Evolutionary conservation across 371 early-diverging fungal genomes (phyloP), one percentile per base, ranked within the genome.

Genomic region (Blakeslea trispora): DNA sequence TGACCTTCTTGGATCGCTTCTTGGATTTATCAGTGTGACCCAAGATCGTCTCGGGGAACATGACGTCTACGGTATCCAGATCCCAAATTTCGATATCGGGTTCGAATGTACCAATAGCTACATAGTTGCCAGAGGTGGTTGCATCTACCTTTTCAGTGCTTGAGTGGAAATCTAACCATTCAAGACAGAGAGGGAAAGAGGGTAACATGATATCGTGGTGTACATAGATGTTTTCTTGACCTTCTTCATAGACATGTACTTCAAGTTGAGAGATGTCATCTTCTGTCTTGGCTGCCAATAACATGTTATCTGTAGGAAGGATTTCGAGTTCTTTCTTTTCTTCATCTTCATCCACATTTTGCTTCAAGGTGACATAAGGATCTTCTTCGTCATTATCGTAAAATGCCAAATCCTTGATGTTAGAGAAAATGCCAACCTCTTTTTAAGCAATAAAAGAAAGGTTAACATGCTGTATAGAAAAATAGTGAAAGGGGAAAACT

Each of bases 191-290:
- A 28, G 99, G 98, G 75, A 96, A 95, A 19, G 95, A 83, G 10
- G 98, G 96, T n/a, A 99, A 74, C 92, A 98, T 90, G 57, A 97
- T 90, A 61, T 99, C 99, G 77, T 97, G 97, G 69, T 98, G 98
- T 6, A 95, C 92, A 69, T 95, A 98, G 47, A 98, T 69, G 75
- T 95, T 94, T 68, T 90, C 92, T 45, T 90, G 86, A 14, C 72
- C 81, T 28, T 84, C 87, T 66, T 89, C 89, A 66, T 90, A 96
- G 1, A 97, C 78, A 56, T 95, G 92, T 4, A 97, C 77, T 74
- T 98, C 98, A 53, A 98, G 67, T 68, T 93, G 93, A 40, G 93
- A 91, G 31, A 98, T 83, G 34, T 97, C 96, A 67, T 97, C 96
- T 67, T 97, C 96, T 4, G 96, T 96, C 70, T 91, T 93, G 43